Percentiles rank a stretch among this genome's conserved stretches.
Conservation (phyloP, 371 early-diverging fungal genomes). For the Rhizopus delemar region DNA sequence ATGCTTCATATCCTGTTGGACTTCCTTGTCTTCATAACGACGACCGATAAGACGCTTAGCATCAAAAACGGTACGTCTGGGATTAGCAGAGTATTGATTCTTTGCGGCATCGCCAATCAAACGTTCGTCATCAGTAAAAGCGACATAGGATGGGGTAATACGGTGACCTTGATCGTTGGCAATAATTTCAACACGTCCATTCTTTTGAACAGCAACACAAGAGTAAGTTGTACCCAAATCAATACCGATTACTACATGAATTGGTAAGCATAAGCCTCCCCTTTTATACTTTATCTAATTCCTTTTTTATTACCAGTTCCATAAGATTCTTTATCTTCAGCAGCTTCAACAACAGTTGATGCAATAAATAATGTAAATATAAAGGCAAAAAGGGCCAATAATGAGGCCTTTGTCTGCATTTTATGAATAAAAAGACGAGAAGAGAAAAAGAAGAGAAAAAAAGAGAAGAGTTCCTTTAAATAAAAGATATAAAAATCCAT, state of each 20-base stretch:
- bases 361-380: conserved; percentile 42
- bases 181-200: conserved; percentile 85
- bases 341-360: conserved; percentile 29
- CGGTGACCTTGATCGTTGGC: conserved; percentile 80
- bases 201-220: conserved; percentile 93
- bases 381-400: conserved; percentile 51
- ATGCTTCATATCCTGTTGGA: conserved; percentile 86
- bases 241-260: conserved; percentile 47
- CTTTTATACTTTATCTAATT: no score
- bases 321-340: conserved; percentile 51
- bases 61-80: conserved; percentile 89
- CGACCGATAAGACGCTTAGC: conserved; percentile 95
- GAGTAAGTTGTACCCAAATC: conserved; percentile 99
- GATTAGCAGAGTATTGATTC: conserved; percentile 82
- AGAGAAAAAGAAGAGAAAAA: conserved; percentile 24
- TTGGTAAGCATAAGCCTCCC: no score
- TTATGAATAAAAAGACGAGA: conserved; percentile 21
- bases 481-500: conserved; percentile 28
- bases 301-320: conserved; percentile 46
- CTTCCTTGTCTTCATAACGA: conserved; percentile 80
- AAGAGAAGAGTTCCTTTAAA: conserved; percentile 10
- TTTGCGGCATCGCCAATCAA: conserved; percentile 89
- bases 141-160: conserved; percentile 91
- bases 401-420: conserved; percentile 50
- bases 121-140: conserved; percentile 81